Evolutionary conservation across 495 filamentous ascomycete species (phyloP).

Genomic region (Tuber aestivum): DNA sequence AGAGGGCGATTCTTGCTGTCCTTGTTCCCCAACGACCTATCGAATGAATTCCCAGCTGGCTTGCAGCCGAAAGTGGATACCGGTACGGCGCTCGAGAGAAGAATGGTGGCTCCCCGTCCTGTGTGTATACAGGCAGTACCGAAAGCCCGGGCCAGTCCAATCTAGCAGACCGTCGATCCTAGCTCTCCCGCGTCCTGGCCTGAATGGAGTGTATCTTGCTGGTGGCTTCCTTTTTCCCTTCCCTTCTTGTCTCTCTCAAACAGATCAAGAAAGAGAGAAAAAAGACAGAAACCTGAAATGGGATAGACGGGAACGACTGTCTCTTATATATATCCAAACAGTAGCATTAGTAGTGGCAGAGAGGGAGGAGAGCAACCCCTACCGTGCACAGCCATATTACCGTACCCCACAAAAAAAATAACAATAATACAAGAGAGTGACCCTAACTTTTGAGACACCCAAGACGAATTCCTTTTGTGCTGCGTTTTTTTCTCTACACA

Average conservation of each 20-base stretch:
- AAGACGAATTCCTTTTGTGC: background rate
- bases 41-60: background rate
- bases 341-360: background rate
- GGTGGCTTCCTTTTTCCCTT: background rate
- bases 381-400: background rate
- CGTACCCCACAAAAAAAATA: background rate
- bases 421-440: background rate
- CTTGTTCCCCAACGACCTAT: background rate
- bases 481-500: background rate
- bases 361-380: background rate
- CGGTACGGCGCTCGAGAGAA: background rate
- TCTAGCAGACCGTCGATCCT: background rate
- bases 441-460: background rate
- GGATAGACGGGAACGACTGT: background rate
- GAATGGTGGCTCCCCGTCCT: slow-evolving; percentile 1
- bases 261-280: no score
- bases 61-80: background rate
- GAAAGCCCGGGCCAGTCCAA: background rate
- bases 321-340: background rate
- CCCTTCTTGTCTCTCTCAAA: background rate
- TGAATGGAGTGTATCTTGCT: background rate
- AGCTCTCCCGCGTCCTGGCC: background rate
- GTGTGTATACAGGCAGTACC: background rate
- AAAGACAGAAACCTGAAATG: background rate
- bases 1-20: background rate